Base-by-base conservation (phyloP, 805 yeast genomes). In the Wickerhamia fluorescens region DNA sequence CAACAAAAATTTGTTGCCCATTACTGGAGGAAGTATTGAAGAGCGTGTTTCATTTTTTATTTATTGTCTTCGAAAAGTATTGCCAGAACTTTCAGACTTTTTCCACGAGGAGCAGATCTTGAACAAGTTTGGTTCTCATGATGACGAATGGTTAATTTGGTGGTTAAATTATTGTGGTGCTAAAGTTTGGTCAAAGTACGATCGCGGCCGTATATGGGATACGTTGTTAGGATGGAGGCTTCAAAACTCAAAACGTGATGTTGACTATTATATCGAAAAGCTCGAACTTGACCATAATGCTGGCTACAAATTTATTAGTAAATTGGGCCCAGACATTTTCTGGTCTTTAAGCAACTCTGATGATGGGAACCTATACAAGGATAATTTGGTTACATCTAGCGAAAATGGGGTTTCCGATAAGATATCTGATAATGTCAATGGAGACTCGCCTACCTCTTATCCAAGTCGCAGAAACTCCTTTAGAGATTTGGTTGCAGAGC, bases 101-200 rank as follows among this genome's bases (percentile, higher is more conserved):
- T 73, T 88, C 37, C 76, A 75, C 21, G 94, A 85, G 45, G 96
- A 88, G 43, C 87, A 81, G 35, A 70, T 82, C 15, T 54, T 82
- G 25, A 75, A 75, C 40, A 68, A 73, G 23, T 65, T 63, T 32
- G 68, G 70, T 3, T 44, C 52, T 42, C 66, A 73, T 35, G 86
- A 81, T 38, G 92, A 84, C 42, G 87, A 79, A 47, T 88, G 96
- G 96, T 62, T 87, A 15, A 68, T 85, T 22, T 88, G 95, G 95
- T 88, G 96, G 96, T 63, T 88, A 38, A 85, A 86, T 49, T 88
- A 83, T 68, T 73, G 84, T 47, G 96, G 96, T 13, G 73, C 92
- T 9, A 83, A 83, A 53, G 86, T 80, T 5, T 75, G 94, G 72
- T 78, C 87, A 24, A 70, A 81, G 37, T 68, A 66, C 34, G 95